A percentile compares a stretch with the other conserved stretches of the same genome.
Conservation (phyloP, 768 basidiomycete genomes). For the Mycena capillaripes region DNA sequence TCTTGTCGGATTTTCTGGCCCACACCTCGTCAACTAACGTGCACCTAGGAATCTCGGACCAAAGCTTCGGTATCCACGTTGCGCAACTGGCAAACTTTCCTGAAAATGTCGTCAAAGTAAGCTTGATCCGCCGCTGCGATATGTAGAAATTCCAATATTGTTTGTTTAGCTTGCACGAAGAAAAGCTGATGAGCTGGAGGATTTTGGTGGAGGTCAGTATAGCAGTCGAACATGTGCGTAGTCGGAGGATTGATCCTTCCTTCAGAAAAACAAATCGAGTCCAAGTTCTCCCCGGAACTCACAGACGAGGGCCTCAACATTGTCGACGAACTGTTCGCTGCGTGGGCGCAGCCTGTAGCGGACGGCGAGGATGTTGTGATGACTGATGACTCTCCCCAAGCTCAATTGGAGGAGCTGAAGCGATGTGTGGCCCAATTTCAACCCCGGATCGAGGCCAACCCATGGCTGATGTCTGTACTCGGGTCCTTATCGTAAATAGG, state of each 20-base stretch:
- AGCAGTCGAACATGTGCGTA: not conserved
- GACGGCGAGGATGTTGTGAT: conserved; percentile 66
- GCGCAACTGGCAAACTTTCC: conserved; percentile 98
- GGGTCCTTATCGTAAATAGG: conserved; percentile 14
- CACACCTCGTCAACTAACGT: not conserved
- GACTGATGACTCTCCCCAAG: conserved; percentile 53
- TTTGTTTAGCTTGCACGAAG: conserved; percentile 74
- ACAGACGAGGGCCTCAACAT: conserved; percentile 85
- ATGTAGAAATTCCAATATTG: not conserved
- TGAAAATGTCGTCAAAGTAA: conserved; percentile 89
- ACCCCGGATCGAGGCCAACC: conserved; percentile 80
- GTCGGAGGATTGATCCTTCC: not conserved
- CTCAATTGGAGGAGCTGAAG: conserved; percentile 67
- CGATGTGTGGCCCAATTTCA: conserved; percentile 75
- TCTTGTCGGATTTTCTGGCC: not conserved
- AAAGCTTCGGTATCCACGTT: conserved; percentile 98
- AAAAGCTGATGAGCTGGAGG: conserved; percentile 95
- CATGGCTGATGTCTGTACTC: conserved; percentile 81
- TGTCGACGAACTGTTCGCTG: conserved; percentile 81
- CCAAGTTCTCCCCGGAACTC: conserved; percentile 68
- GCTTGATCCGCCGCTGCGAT: conserved; percentile 22
- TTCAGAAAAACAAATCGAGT: conserved; percentile 47
- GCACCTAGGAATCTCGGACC: conserved; percentile 86
- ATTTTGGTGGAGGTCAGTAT: conserved; percentile 72
- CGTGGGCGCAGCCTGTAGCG: conserved; percentile 64